These are phyloP conservation scores for Blastocystis sp. DNA, from an alignment of 352 stramenopile genomes.

Conservation along the genomic window DNA sequence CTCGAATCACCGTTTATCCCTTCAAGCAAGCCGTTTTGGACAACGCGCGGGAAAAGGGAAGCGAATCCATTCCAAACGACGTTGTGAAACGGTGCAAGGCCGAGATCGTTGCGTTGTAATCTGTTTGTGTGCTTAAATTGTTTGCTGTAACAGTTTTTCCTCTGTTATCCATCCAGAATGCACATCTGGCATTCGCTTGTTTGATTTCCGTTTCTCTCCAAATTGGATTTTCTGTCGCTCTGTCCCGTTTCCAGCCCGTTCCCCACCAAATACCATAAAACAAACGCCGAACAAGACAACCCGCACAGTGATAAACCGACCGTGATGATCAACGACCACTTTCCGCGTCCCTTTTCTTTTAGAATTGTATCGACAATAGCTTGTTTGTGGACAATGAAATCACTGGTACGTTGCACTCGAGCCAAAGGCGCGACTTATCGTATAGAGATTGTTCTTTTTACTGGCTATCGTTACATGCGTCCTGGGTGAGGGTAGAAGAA, in stretches of 20 bases:
- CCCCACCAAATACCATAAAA: too few species aligned
- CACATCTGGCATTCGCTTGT: too few species aligned
- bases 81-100: constrained; percentile 41
- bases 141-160: too few species aligned
- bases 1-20: constrained; percentile 44
- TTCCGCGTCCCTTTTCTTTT: neutral
- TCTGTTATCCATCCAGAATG: too few species aligned
- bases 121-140: neutral
- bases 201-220: neutral
- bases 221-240: neutral
- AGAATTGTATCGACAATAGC: neutral
- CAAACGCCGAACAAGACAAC: too few species aligned
- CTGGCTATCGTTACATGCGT: constrained; percentile 5
- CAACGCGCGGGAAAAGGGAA: neutral
- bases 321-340: neutral
- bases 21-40: constrained; percentile 9
- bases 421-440: neutral
- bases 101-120: constrained; percentile 30
- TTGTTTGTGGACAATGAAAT: neutral
- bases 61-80: neutral
- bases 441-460: neutral
- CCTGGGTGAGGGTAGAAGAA: neutral
- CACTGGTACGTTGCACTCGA: neutral
- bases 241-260: neutral
- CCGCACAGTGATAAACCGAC: neutral